Evolutionary conservation across 2,329 filamentous ascomycete species (phyloP), one percentile per base, ranked within the genome.

Genomic region (Ambrosiella beaveri): DNA sequence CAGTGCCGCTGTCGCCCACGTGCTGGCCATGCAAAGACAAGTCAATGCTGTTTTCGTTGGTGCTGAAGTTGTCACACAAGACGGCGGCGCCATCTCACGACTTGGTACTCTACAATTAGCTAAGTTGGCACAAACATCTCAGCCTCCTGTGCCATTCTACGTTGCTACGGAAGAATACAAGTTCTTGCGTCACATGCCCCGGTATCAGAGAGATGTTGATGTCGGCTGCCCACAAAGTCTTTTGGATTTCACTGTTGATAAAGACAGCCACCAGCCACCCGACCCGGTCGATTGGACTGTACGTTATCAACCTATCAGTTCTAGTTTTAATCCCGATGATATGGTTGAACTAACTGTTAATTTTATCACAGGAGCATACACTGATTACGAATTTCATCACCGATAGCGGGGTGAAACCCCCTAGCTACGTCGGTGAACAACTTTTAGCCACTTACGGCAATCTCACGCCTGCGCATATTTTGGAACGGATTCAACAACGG

Each of bases 81-180:
- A 95, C 67, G 93, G 93, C 54, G 91, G 91, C 41, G 85, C 97
- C 64, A 87, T 98, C 64, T 91, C 86, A 27, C 77, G 90, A 54
- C 79, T 97, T 71, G 91, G 91, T 56, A 82, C 79, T 1, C 91
- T 87, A 64, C 89, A 95, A 72, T 84, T 97, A 64, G 90, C 88
- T 1, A 74, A 88, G 64, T 73, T 96, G 56, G 89, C 90, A 4
- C 83, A 84, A 65, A 68, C 71, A 36, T 74, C 74, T 50, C 80
- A 83, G 44, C 62, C 62, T 12, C 62, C 57, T 12, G 83, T 87
- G 62, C 86, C 86, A 0, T 88, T 97, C 64, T 95, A 94, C 66
- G 89, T 95, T 15, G 89, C 93, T 4, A 86, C 86, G 1, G 93
- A 98, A 73, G 94, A 87, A 65, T 93, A 98, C 75, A 98, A 98